A percentile compares a stretch with the other conserved stretches of the same genome.
Conservation (phyloP, 2,329 filamentous ascomycete species). For the Chaetomium globosum region DNA sequence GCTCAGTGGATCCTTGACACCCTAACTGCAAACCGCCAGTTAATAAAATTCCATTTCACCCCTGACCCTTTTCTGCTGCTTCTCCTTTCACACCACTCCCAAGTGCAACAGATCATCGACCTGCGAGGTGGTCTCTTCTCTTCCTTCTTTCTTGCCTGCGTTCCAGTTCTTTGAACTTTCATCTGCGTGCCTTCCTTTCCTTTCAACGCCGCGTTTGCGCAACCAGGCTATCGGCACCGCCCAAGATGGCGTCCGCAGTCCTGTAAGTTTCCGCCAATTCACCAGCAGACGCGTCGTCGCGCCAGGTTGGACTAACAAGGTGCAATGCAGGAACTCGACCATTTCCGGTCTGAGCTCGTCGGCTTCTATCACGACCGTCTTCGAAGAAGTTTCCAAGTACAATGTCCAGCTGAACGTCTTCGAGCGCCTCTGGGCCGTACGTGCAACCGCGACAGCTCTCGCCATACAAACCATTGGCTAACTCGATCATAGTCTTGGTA, state of each 20-base stretch:
- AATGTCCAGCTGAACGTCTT: constrained; percentile 84
- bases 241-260: constrained; percentile 43
- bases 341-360: constrained; percentile 50
- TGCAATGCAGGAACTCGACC: constrained; percentile 50
- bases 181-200: constrained; percentile 19
- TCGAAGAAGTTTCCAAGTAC: constrained; percentile 67
- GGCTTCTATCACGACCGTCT: constrained; percentile 58
- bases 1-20: constrained; percentile 2
- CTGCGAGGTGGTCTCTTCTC: constrained; percentile 24
- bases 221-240: constrained; percentile 11
- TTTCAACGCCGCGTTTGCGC: constrained; percentile 12
- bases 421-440: constrained; percentile 85
- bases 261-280: constrained; percentile 27
- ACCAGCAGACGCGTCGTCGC: constrained; percentile 1
- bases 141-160: constrained; percentile 15
- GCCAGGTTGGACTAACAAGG: constrained; percentile 22
- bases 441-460: constrained; percentile 36
- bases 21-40: constrained; percentile 20
- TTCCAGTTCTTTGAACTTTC: constrained; percentile 4
- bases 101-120: constrained; percentile 25
- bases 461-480: constrained; percentile 29
- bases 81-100: constrained; percentile 26
- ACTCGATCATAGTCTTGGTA: constrained; percentile 71
- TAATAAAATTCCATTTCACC: constrained; percentile 36
- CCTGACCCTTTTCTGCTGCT: constrained; percentile 25